These are phyloP conservation scores for Entonaema liquescens DNA, from an alignment of 495 filamentous ascomycete species.

Conservation along the genomic window DNA sequence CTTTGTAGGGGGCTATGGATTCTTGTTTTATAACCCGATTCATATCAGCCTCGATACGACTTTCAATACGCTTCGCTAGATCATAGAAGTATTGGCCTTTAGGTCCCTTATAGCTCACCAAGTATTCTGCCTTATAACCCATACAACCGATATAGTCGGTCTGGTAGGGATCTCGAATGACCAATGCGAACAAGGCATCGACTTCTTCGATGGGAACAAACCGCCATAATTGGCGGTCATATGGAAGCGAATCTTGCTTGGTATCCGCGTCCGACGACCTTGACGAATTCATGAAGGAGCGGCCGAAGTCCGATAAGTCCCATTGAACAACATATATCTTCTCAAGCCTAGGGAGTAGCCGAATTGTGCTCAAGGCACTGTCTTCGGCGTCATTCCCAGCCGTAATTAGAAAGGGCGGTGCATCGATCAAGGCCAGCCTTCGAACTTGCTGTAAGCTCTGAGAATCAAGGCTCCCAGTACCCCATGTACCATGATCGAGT, in stretches of 20 bases:
- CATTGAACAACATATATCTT: background rate
- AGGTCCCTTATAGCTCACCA: background rate
- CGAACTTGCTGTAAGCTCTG: background rate
- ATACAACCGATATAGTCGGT: background rate
- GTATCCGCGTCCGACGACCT: background rate
- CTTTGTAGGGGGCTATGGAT: background rate
- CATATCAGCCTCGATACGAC: background rate
- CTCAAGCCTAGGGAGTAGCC: background rate
- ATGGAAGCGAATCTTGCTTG: background rate
- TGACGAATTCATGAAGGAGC: background rate
- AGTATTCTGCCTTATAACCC: background rate
- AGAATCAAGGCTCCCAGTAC: background rate
- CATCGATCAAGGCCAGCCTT: background rate
- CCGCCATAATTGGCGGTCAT: background rate
- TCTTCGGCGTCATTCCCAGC: background rate
- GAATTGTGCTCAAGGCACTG: background rate
- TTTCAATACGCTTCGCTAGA: background rate
- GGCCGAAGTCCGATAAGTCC: background rate
- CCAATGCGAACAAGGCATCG: background rate
- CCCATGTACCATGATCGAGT: background rate
- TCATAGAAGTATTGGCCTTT: background rate
- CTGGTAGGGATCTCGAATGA: background rate
- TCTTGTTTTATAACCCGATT: background rate
- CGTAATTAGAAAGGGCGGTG: background rate
- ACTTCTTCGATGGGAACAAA: background rate